phyloP scores from a whole-genome alignment of 2,329 filamentous ascomycete genomes.

The Fusarium sp. region DNA sequence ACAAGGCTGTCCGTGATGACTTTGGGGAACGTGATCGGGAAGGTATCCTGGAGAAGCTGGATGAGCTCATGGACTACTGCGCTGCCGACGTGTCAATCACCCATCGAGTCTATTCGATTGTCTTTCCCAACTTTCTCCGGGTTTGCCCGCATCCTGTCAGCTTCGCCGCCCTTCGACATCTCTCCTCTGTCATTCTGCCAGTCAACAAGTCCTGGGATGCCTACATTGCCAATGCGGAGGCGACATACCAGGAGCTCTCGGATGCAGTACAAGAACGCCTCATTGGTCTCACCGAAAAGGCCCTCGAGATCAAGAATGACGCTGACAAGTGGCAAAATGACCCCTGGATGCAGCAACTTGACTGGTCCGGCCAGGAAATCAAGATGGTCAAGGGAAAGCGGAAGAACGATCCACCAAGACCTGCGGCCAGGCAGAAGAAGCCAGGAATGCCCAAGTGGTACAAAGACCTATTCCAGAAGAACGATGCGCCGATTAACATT shows the following conservation, averaged over 20 bases:
- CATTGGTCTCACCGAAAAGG: slow-evolving; percentile 78
- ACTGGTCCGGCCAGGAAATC: slow-evolving; percentile 95
- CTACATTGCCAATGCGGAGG: slow-evolving; percentile 87
- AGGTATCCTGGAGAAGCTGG: slow-evolving; percentile 77
- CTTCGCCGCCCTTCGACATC: slow-evolving; percentile 91
- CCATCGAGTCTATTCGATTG: slow-evolving; percentile 92
- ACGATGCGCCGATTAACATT: slow-evolving; percentile 75
- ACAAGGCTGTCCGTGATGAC: slow-evolving; percentile 87
- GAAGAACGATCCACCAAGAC: slow-evolving; percentile 82
- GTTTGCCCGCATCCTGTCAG: slow-evolving; percentile 97
- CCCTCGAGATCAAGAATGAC: slow-evolving; percentile 78
- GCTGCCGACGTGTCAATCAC: slow-evolving; percentile 94
- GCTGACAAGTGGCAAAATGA: slow-evolving; percentile 79
- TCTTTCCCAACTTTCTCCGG: slow-evolving; percentile 89
- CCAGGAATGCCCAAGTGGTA: slow-evolving; percentile 97
- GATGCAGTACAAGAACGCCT: slow-evolving; percentile 83
- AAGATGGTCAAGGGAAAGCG: slow-evolving; percentile 93
- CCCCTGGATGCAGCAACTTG: slow-evolving; percentile 91
- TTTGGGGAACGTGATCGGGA: slow-evolving; percentile 85
- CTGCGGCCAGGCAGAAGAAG: slow-evolving; percentile 87
- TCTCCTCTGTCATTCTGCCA: slow-evolving; percentile 93
- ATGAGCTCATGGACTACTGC: slow-evolving; percentile 91
- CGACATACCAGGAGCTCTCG: slow-evolving; percentile 82
- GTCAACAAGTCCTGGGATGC: slow-evolving; percentile 89
- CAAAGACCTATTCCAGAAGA: slow-evolving; percentile 85